Percentiles rank a stretch among this genome's conserved stretches.
Conservation (phyloP, 1,139 yeast genomes). For the Hyphopichia wangnamkhiaoensis region DNA sequence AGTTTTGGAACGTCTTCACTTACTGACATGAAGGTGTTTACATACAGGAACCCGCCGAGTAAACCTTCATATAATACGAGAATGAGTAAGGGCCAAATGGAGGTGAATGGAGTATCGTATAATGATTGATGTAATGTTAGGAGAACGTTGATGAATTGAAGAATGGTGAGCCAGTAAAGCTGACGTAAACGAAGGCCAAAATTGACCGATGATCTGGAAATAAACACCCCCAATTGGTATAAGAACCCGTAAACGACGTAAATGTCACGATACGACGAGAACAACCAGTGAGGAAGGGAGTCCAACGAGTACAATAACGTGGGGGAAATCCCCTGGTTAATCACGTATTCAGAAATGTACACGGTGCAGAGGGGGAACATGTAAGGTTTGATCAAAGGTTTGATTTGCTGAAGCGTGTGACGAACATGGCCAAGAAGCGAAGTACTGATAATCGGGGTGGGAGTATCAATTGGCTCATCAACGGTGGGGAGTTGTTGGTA, state of each 20-base stretch:
- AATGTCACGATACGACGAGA: conserved; percentile 72
- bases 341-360: conserved; percentile 81
- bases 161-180: conserved; percentile 60
- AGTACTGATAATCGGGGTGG: not conserved
- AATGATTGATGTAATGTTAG: conserved; percentile 67
- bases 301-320: conserved; percentile 77
- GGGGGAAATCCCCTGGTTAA: conserved; percentile 91
- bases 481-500: conserved; percentile 1
- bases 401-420: conserved; percentile 43
- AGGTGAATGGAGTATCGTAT: conserved; percentile 53
- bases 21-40: conserved; percentile 80
- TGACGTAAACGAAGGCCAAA: conserved; percentile 57
- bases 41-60: conserved; percentile 87
- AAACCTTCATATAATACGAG: conserved; percentile 84
- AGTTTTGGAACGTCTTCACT: conserved; percentile 57
- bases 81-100: conserved; percentile 59
- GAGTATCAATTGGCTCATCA: not conserved
- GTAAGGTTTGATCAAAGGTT: conserved; percentile 61
- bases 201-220: conserved; percentile 81
- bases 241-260: conserved; percentile 93
- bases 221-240: conserved; percentile 89
- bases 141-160: conserved; percentile 69
- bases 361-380: conserved; percentile 85
- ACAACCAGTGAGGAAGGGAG: conserved; percentile 59
- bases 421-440: conserved; percentile 28